Percentiles rank a stretch among this genome's conserved stretches.
These are phyloP conservation scores for Pseudophaeomoniella oleicola DNA, from an alignment of 2,329 filamentous ascomycete genomes.

Conservation along the genomic window DNA sequence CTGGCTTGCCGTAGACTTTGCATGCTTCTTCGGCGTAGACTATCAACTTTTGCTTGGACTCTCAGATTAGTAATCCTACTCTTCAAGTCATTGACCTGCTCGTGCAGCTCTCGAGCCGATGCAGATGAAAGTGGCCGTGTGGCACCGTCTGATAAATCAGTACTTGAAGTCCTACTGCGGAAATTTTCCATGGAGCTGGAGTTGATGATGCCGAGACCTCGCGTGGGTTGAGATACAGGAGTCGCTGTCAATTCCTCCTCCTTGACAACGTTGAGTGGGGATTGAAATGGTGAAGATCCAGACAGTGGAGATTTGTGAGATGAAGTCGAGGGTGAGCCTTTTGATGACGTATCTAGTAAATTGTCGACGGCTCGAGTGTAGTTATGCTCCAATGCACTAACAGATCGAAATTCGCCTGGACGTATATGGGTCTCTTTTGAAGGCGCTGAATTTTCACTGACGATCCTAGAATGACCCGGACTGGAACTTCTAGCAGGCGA, in stretches of 20 bases:
- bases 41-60: constrained; percentile 66
- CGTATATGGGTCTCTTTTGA: constrained; percentile 9
- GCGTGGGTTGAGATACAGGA: background rate
- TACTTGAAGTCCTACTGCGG: background rate
- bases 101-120: constrained; percentile 43
- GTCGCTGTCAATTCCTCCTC: constrained; percentile 9
- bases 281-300: constrained; percentile 6
- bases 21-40: constrained; percentile 59
- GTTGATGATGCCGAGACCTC: constrained; percentile 1
- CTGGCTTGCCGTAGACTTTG: constrained; percentile 62
- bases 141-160: constrained; percentile 4
- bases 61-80: constrained; percentile 70
- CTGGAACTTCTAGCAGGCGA: constrained; percentile 17
- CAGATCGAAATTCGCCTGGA: constrained; percentile 10
- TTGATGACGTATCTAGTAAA: constrained; percentile 3
- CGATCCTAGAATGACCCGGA: constrained; percentile 21
- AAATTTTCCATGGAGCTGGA: background rate
- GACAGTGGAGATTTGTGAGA: constrained; percentile 5
- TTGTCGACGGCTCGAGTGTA: constrained; percentile 3
- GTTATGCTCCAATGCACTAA: constrained; percentile 12
- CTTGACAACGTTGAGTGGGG: constrained; percentile 8
- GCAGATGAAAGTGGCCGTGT: constrained; percentile 8
- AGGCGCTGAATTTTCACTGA: constrained; percentile 24
- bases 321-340: constrained; percentile 4
- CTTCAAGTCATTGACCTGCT: constrained; percentile 74